Conservation (phyloP, 441 rosid genomes). For the Gossypium davidsonii region DNA sequence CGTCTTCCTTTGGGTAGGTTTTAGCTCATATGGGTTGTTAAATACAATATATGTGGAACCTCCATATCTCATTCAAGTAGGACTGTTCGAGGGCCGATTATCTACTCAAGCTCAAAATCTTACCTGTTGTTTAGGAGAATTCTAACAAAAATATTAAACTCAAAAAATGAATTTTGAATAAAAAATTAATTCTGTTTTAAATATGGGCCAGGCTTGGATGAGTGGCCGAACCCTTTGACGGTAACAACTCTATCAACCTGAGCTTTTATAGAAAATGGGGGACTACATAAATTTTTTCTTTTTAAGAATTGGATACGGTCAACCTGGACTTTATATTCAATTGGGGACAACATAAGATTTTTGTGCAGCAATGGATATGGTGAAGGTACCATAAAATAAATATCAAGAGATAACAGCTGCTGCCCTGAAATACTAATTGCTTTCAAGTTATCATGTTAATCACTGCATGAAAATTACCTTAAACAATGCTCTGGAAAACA, state of each 20-base stretch:
- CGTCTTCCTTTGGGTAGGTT: background rate
- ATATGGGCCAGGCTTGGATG: no score
- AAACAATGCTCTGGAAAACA: background rate
- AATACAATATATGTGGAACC: conserved; percentile 47
- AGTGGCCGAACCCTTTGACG: no score
- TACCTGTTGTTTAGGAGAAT: no score
- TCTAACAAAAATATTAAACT: no score
- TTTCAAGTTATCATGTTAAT: background rate
- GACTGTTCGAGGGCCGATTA: background rate
- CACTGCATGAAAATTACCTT: background rate
- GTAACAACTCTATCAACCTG: no score
- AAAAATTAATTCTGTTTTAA: no score
- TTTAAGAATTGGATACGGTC: no score
- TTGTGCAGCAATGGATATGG: background rate
- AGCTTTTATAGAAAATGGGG: conserved; percentile 33
- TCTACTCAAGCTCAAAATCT: conserved; percentile 33
- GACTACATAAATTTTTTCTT: no score
- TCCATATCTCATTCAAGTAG: conserved; percentile 32
- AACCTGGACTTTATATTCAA: no score
- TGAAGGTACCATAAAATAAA: background rate
- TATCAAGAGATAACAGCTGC: background rate
- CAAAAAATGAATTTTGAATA: no score
- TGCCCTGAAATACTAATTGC: background rate
- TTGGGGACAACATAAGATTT: background rate
- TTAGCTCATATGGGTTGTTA: background rate